Conservation (phyloP, 2,329 filamentous ascomycete genomes). For the Ophiostoma perfectum region DNA sequence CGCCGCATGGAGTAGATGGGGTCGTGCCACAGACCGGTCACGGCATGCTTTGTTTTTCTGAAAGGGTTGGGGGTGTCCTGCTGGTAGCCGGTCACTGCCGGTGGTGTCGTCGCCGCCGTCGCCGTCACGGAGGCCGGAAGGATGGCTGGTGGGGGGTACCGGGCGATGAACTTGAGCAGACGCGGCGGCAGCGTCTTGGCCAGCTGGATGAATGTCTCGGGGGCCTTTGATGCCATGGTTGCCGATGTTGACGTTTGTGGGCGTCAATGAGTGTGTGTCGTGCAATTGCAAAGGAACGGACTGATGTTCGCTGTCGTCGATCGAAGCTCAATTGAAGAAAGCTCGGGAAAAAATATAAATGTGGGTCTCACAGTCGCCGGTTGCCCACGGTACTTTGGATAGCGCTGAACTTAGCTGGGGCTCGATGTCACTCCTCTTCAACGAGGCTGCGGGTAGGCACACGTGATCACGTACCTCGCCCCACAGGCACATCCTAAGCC, state of each 20-base stretch:
- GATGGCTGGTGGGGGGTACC: slow-evolving; percentile 71
- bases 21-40: slow-evolving; percentile 76
- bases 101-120: slow-evolving; percentile 30
- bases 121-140: slow-evolving; percentile 42
- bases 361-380: neutral
- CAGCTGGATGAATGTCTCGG: slow-evolving; percentile 45
- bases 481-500: neutral
- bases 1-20: slow-evolving; percentile 76
- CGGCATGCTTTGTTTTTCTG: slow-evolving; percentile 67
- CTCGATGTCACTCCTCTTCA: neutral
- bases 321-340: slow-evolving; percentile 7
- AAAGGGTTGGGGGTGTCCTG: slow-evolving; percentile 70
- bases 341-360: slow-evolving; percentile 42
- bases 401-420: neutral
- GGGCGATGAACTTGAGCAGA: slow-evolving; percentile 80
- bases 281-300: neutral
- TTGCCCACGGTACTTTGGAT: neutral
- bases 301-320: neutral
- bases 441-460: neutral
- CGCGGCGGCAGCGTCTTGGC: slow-evolving; percentile 70
- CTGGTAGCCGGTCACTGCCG: slow-evolving; percentile 45
- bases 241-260: neutral
- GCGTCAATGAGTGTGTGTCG: slow-evolving; percentile 12
- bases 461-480: slow-evolving; percentile 12
- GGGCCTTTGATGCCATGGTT: slow-evolving; percentile 22